Evolutionary conservation across 305 asterid genomes (phyloP).

Genomic region (Stenogyne calaminthoides): DNA sequence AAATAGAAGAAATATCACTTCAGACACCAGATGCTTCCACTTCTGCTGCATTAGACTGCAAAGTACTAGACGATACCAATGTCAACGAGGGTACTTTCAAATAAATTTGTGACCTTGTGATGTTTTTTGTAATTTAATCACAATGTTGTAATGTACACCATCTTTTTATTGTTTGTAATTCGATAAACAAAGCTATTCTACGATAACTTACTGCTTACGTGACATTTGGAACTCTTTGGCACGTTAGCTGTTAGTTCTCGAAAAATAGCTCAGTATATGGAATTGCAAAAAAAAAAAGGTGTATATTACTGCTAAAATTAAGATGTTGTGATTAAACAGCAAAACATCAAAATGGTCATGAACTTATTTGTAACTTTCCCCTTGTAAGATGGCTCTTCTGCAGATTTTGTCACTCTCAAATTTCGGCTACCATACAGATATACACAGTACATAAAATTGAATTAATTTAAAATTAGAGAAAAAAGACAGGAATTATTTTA

Average conservation of each 20-base stretch:
- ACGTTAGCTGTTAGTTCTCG: not conserved
- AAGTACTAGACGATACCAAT: constrained; percentile 46
- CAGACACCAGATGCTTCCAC: constrained; percentile 46
- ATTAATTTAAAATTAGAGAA: constrained; percentile 11
- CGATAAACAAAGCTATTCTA: not conserved
- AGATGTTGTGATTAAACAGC: not conserved
- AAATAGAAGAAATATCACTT: constrained; percentile 40
- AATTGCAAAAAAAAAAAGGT: not conserved
- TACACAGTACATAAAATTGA: constrained; percentile 2
- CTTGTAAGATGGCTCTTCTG: not conserved
- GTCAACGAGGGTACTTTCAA: constrained; percentile 28
- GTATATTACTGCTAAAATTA: not conserved
- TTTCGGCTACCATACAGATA: constrained; percentile 16
- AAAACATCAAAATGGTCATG: not conserved
- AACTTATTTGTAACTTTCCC: not conserved
- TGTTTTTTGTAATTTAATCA: not conserved
- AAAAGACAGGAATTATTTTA: not conserved
- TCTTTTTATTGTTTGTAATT: not conserved
- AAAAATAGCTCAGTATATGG: not conserved
- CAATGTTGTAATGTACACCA: not conserved
- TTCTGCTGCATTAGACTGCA: constrained; percentile 48
- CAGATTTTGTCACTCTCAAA: constrained; percentile 16
- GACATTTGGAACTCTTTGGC: not conserved
- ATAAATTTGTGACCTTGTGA: not conserved
- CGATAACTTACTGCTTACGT: not conserved